Conservation (phyloP, 352 stramenopile genomes). For the Phytopythium litorale region DNA sequence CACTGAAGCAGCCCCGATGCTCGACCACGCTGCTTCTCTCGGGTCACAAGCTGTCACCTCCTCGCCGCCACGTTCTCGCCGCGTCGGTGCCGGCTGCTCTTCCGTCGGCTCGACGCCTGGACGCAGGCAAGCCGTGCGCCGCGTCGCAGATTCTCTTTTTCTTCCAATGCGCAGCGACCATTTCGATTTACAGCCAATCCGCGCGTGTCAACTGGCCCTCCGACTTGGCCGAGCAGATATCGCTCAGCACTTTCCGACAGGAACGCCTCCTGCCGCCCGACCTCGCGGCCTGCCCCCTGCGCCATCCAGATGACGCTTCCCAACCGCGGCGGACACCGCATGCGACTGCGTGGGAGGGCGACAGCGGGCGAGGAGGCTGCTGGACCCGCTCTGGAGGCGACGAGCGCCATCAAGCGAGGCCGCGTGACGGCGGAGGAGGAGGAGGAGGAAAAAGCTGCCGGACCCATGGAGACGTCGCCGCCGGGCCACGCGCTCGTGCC, state of each 20-base stretch:
- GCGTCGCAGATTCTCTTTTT: conserved; percentile 29
- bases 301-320: conserved; percentile 49
- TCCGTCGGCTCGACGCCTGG: background rate
- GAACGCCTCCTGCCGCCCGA: conserved; percentile 10
- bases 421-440: background rate
- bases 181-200: background rate
- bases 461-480: background rate
- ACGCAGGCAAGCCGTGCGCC: conserved; percentile 6
- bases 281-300: conserved; percentile 2
- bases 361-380: conserved; percentile 11
- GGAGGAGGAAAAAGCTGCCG: conserved; percentile 6
- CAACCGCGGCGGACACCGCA: conserved; percentile 32
- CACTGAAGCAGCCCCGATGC: no score
- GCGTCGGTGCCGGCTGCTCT: background rate
- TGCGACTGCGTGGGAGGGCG: conserved; percentile 8
- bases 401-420: conserved; percentile 5
- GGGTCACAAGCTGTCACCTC: no score
- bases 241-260: conserved; percentile 5
- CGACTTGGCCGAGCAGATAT: background rate
- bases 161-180: background rate
- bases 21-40: no score
- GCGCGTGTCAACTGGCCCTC: background rate
- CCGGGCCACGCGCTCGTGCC: conserved; percentile 21
- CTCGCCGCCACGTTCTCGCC: no score
- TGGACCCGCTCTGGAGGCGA: background rate